Conservation (phyloP, 2,329 filamentous ascomycete genomes). For the Colletotrichum ledebouriae region DNA sequence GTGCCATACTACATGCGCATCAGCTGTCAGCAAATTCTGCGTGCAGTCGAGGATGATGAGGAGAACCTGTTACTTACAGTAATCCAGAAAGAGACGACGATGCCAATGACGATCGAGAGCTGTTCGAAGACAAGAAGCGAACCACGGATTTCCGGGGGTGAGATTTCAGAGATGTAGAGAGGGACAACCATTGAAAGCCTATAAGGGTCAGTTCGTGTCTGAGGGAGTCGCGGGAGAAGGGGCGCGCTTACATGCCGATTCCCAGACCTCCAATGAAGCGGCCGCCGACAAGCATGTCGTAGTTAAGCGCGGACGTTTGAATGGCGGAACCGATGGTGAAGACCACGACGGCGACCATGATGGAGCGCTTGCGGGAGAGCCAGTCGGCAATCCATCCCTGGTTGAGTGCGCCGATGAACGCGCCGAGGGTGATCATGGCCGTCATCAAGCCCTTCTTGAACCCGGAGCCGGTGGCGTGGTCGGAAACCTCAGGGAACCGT, state of each 20-base stretch:
- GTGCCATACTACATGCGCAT: constrained; percentile 37
- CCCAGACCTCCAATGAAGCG: constrained; percentile 63
- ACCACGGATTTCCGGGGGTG: constrained; percentile 54
- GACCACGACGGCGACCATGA: constrained; percentile 49
- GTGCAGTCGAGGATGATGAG: too few relatives aligned
- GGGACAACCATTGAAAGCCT: constrained; percentile 61
- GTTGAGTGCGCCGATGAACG: constrained; percentile 63
- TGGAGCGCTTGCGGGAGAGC: constrained; percentile 49
- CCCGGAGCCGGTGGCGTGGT: constrained; percentile 54
- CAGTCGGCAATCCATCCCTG: constrained; percentile 59
- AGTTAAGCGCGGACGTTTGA: constrained; percentile 50
- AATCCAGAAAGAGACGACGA: constrained; percentile 49
- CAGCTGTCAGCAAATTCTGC: too few relatives aligned
- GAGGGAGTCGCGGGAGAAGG: fast-evolving
- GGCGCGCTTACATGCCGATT: constrained; percentile 53
- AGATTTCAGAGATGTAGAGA: constrained; percentile 60
- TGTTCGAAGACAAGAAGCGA: constrained; percentile 50
- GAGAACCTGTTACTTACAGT: constrained; percentile 28
- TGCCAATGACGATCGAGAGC: constrained; percentile 50
- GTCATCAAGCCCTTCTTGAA: constrained; percentile 47
- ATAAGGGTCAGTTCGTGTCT: neutral
- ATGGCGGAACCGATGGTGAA: constrained; percentile 50
- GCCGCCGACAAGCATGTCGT: constrained; percentile 61
- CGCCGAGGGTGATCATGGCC: constrained; percentile 66
- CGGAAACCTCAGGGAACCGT: constrained; percentile 51